phyloP scores from a whole-genome alignment of 108 stramenopile species.

The Nannochloropsis salina region DNA sequence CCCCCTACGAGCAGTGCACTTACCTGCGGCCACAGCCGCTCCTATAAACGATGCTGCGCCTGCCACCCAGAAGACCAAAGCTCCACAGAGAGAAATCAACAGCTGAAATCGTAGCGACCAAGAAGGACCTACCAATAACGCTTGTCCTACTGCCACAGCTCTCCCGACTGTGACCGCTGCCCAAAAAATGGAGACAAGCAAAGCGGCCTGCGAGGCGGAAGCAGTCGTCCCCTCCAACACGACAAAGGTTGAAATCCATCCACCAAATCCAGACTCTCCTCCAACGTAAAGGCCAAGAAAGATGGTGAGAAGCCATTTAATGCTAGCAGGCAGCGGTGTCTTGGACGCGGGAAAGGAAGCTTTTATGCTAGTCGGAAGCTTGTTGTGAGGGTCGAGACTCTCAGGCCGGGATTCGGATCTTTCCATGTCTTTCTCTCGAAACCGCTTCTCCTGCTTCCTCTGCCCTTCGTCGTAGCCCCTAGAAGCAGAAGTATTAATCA shows the following conservation, averaged over 20 bases:
- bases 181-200: not conserved
- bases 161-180: not conserved
- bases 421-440: no score
- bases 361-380: no score
- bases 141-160: not conserved
- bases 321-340: not conserved
- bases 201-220: constrained; percentile 19
- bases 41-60: not conserved
- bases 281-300: not conserved
- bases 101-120: constrained; percentile 6
- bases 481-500: not conserved
- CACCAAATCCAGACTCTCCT: not conserved
- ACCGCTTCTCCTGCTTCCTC: not conserved
- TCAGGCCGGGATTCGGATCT: no score
- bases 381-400: no score
- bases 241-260: constrained; percentile 11
- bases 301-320: not conserved
- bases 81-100: not conserved
- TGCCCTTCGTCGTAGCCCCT: not conserved
- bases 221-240: not conserved
- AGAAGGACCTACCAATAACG: not conserved
- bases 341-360: not conserved
- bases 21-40: not conserved
- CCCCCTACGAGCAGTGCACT: not conserved
- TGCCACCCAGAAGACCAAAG: not conserved